These are phyloP conservation scores for Tagetes erecta DNA, from an alignment of 129 eudicot genomes.

Conservation along the genomic window DNA sequence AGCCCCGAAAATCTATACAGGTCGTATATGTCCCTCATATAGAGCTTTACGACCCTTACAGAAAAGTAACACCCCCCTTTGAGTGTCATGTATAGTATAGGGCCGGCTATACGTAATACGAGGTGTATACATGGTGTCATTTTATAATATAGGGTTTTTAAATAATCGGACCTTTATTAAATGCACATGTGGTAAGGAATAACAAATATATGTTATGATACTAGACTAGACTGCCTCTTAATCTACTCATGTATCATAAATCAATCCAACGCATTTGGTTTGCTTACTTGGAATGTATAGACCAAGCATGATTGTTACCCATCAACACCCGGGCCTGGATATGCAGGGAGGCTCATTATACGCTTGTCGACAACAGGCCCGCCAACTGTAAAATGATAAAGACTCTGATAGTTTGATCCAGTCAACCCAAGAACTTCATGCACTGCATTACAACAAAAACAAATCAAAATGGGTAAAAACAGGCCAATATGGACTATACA, in stretches of 20 bases:
- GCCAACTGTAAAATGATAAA: constrained; percentile 89
- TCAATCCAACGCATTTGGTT: not conserved
- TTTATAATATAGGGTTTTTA: no score
- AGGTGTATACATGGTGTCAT: no score
- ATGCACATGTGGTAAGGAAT: not conserved
- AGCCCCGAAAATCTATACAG: no score
- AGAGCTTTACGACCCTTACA: no score
- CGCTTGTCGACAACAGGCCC: constrained; percentile 82
- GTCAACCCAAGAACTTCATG: constrained; percentile 82
- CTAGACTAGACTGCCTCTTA: not conserved
- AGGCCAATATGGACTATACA: not conserved
- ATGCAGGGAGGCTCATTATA: constrained; percentile 94
- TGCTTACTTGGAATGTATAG: not conserved
- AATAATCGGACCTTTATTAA: no score
- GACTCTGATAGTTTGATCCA: constrained; percentile 79
- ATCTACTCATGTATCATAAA: not conserved
- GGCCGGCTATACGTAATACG: no score
- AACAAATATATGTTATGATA: not conserved
- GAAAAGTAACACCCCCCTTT: no score
- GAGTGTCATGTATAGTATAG: no score
- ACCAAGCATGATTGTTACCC: constrained; percentile 28
- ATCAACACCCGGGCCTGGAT: constrained; percentile 72
- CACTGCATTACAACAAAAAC: constrained; percentile 46
- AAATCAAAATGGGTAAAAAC: not conserved
- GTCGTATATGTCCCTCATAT: no score